Evolutionary conservation across 2,329 filamentous ascomycete genomes (phyloP).

Genomic region (Trichoderma sp.): DNA sequence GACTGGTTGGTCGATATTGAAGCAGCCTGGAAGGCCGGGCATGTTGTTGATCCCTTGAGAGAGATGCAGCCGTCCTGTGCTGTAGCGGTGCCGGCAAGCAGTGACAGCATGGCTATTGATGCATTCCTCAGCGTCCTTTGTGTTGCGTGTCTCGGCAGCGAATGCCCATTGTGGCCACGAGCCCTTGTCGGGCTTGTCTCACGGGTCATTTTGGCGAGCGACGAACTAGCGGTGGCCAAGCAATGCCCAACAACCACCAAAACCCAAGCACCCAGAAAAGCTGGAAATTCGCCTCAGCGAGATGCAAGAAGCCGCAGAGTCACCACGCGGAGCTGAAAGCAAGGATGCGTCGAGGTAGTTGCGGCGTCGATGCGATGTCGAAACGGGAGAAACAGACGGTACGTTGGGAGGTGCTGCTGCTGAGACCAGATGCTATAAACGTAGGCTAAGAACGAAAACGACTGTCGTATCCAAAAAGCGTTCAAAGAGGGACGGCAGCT

Average conservation of each 20-base stretch:
- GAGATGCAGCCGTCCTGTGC: constrained; percentile 61
- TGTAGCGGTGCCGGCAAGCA: constrained; percentile 38
- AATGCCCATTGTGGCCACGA: constrained; percentile 2
- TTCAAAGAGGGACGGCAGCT: constrained; percentile 10
- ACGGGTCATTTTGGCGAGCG: constrained; percentile 20
- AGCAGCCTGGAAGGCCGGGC: constrained; percentile 71
- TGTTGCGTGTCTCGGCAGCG: constrained; percentile 29
- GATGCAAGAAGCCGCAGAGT: background rate
- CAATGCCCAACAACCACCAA: background rate
- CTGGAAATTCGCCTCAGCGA: background rate
- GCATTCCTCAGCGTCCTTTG: constrained; percentile 32
- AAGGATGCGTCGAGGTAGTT: constrained; percentile 3
- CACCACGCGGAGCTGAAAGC: background rate
- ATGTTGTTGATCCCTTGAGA: constrained; percentile 68
- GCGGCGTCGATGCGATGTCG: constrained; percentile 9
- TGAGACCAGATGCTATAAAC: constrained; percentile 35
- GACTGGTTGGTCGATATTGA: constrained; percentile 67
- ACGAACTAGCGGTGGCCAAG: constrained; percentile 11
- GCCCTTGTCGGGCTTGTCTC: constrained; percentile 27
- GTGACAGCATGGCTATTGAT: constrained; percentile 35
- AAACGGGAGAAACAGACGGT: background rate
- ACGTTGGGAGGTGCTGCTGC: constrained; percentile 31
- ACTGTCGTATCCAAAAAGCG: constrained; percentile 41
- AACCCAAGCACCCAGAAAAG: background rate
- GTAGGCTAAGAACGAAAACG: constrained; percentile 28